phyloP scores from a whole-genome alignment of 345 rosid genomes.

The Heritiera littoralis region DNA sequence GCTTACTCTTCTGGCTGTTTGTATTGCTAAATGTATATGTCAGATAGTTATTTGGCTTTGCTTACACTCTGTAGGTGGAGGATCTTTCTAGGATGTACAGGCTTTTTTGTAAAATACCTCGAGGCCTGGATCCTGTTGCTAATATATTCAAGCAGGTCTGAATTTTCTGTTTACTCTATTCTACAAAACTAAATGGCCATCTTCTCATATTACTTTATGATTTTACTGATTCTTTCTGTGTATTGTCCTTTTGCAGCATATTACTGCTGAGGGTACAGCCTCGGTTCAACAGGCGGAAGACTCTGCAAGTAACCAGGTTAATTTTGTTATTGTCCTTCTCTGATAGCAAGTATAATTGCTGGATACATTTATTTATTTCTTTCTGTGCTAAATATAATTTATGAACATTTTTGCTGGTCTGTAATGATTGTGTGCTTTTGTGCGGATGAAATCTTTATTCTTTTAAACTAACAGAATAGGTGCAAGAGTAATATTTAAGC shows the following conservation, averaged over 20 bases:
- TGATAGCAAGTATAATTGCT: not conserved
- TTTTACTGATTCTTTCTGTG: slow-evolving; percentile 18
- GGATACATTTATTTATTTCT: not conserved
- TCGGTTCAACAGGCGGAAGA: slow-evolving; percentile 96
- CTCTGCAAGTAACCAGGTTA: slow-evolving; percentile 75
- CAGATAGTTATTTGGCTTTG: not conserved
- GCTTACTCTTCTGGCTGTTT: not conserved
- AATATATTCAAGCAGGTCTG: slow-evolving; percentile 84
- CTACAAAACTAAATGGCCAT: not conserved
- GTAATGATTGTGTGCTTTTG: not conserved
- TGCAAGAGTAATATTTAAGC: not conserved
- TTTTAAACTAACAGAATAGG: not conserved
- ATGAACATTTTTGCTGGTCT: not conserved
- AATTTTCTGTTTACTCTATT: slow-evolving; percentile 4
- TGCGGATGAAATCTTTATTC: slow-evolving; percentile 8
- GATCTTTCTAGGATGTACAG: slow-evolving; percentile 97
- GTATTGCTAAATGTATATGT: not conserved
- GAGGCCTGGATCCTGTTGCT: slow-evolving; percentile 88
- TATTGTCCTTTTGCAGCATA: slow-evolving; percentile 53
- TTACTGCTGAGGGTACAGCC: slow-evolving; percentile 81
- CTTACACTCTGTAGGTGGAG: slow-evolving; percentile 52
- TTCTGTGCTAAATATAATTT: not conserved
- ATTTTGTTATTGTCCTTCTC: not conserved
- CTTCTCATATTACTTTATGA: not conserved
- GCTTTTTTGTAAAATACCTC: slow-evolving; percentile 71